Base-by-base conservation (phyloP, 2,329 filamentous ascomycete genomes). In the Bipolaris zeicola region DNA sequence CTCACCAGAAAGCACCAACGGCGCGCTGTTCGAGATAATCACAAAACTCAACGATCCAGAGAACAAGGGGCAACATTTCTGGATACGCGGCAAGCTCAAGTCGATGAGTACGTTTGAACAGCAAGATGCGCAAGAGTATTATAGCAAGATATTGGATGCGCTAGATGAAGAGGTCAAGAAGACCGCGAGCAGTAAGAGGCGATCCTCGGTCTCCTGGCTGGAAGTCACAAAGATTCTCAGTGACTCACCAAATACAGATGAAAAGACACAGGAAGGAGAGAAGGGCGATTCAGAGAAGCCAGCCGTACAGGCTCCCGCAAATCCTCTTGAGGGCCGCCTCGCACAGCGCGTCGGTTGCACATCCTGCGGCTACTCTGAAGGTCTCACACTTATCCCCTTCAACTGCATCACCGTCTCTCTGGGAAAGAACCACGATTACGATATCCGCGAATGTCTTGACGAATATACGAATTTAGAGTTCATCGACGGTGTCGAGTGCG, bases 71-170 rank as follows among this genome's bases (percentile, higher is more conserved):
- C 84, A 83, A 67, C 89, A 88, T 18, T 80, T 97, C 13, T 96
- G 91, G 91, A 92, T 92, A 6, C 90, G 91, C 0, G 80, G 84
- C 0, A 86, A 89, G 52, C 80, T 97, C 43, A 96, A 96, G 76
- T 93, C 88, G 8, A 96, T 98, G 89, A 94, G 89, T 75, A 96
- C 91, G 28, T 96, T 90, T 86, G 90, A 96, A 65, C 95, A 98
- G 73, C 95, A 99, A 76, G 95, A 99, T 77, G 95, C 95, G 5
- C 95, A 98, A 72, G 95, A 99, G 75, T 99, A 98, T 75, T 97
- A 91, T 68, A 94, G 92, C 14, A 96, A 94, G 69, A 83, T 99
- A 13, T 77, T 97, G 45, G 92, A 94, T 64, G 88, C 93, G 66
- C 81, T 96, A 26, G 91, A 97, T 68, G 89, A 89, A 68, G 91